A percentile compares a stretch with the other conserved stretches of the same genome.
These are phyloP conservation scores for Macaranga tanarius DNA, from an alignment of 441 rosid species.

Conservation along the genomic window DNA sequence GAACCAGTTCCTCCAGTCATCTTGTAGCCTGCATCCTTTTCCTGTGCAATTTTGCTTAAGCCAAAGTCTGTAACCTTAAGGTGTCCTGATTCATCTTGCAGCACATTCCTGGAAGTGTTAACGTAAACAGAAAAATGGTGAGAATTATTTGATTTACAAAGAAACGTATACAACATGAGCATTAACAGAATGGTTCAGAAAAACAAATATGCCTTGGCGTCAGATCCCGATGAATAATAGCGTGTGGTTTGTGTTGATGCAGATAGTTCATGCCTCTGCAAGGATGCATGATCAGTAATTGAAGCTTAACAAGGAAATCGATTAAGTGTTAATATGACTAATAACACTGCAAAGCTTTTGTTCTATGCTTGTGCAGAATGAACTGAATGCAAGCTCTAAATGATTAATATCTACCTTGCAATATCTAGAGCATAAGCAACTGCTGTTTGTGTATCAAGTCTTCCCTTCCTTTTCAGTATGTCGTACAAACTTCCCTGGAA, in stretches of 20 bases:
- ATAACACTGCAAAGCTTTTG: too few species aligned
- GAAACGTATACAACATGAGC: conserved; percentile 4
- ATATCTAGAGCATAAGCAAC: conserved; percentile 63
- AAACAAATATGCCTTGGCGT: conserved; percentile 55
- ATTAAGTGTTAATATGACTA: too few species aligned
- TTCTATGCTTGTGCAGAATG: neutral
- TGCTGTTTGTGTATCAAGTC: conserved; percentile 47
- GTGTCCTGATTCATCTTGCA: conserved; percentile 62
- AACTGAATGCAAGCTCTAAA: conserved; percentile 2
- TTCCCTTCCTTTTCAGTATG: conserved; percentile 52
- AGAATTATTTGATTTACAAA: neutral
- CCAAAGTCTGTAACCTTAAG: conserved; percentile 71
- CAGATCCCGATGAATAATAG: conserved; percentile 62
- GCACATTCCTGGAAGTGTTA: conserved; percentile 41
- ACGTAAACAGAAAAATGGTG: neutral
- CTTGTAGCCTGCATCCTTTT: conserved; percentile 56
- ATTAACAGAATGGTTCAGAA: conserved; percentile 9
- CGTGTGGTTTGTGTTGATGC: conserved; percentile 58
- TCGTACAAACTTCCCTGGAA: conserved; percentile 60
- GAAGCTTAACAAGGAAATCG: neutral
- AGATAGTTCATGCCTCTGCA: conserved; percentile 74
- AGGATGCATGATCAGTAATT: conserved; percentile 3
- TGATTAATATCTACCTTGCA: conserved; percentile 45
- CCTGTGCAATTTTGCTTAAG: conserved; percentile 59
- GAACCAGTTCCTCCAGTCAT: conserved; percentile 70